Evolutionary conservation across 164 flowering plant species (phyloP), one percentile per base, ranked within the genome.

Genomic region (Tinospora cordifolia): DNA sequence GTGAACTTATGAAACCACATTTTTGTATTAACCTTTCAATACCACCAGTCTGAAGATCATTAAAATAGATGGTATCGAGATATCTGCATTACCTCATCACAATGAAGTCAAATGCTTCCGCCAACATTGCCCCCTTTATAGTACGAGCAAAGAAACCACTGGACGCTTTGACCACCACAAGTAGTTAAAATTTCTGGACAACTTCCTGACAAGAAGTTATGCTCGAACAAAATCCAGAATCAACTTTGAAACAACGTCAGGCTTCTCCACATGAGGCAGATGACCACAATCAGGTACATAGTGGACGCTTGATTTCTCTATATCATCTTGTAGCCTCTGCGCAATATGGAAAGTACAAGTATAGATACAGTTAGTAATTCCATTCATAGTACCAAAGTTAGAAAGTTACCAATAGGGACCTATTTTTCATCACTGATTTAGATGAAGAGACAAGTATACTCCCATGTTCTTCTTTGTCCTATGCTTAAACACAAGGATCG

Each of bases 181-280:
- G 60, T 9, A 54, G 8, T 19, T 15, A 54, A 54, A 54, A 54
- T 5, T 8, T 15, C 8, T 54, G 21, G 60, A 54, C 9, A 17
- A n/a, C 60, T 54, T 21, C 0, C 60, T 54, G 1, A 54, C 60
- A 54, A 24, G 30, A 34, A 58, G 40, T 62, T 68, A 63, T 25
- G 67, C 36, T 30, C 47, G 75, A 66, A 77, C 78, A 72, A 92
- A 91, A 21, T 90, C 87, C 17, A 67, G 25, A 30, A 91, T 86
- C 77, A 89, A 74, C 71, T 83, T 79, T 66, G 86, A 84, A 51
- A 82, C 88, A 19, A 74, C 64, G 3, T 66, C 75, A 0, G 96
- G 97, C 77, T 83, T 89, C 73, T 94, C 97, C 68, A 92, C 92
- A 75, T 94, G 98, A 69, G 98, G 98, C 60, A 94, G 71, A 76